Conservation (phyloP, 164 flowering plant genomes). For the Liriodendron chinense region DNA sequence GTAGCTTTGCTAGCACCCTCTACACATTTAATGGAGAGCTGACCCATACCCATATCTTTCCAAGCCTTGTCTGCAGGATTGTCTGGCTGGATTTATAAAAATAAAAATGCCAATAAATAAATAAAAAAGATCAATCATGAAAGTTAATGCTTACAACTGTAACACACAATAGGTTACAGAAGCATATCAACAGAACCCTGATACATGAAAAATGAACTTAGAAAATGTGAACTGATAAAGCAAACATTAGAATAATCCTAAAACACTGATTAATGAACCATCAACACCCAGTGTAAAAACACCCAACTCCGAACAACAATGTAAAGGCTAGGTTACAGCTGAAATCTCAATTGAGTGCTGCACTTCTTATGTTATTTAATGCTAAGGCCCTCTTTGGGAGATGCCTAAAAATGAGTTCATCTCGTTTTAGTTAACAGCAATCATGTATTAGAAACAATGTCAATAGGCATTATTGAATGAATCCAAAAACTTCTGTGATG, state of each 20-base stretch:
- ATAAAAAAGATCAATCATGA: neutral
- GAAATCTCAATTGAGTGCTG: too few relatives aligned
- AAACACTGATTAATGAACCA: neutral
- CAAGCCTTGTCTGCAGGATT: slow-evolving; percentile 86
- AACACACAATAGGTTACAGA: neutral
- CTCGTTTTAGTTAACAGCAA: too few relatives aligned
- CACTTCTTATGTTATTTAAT: too few relatives aligned
- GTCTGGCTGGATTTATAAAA: slow-evolving; percentile 53
- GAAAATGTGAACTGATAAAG: neutral
- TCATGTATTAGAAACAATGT: too few relatives aligned
- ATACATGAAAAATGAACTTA: too few relatives aligned
- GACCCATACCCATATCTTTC: slow-evolving; percentile 93
- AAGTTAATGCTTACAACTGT: neutral
- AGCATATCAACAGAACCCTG: neutral
- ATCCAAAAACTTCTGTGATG: too few relatives aligned
- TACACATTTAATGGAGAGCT: slow-evolving; percentile 80
- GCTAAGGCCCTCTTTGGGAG: too few relatives aligned
- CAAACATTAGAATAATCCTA: neutral
- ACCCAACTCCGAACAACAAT: neutral
- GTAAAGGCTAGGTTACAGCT: neutral
- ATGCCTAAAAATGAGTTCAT: too few relatives aligned
- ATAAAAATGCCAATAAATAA: neutral
- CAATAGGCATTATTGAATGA: too few relatives aligned
- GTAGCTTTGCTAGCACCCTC: slow-evolving; percentile 82
- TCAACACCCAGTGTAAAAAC: neutral